Percentiles rank a stretch among this genome's conserved stretches.
Evolutionary conservation across 345 rosid species (phyloP).

Genomic region (Litchi chinensis): DNA sequence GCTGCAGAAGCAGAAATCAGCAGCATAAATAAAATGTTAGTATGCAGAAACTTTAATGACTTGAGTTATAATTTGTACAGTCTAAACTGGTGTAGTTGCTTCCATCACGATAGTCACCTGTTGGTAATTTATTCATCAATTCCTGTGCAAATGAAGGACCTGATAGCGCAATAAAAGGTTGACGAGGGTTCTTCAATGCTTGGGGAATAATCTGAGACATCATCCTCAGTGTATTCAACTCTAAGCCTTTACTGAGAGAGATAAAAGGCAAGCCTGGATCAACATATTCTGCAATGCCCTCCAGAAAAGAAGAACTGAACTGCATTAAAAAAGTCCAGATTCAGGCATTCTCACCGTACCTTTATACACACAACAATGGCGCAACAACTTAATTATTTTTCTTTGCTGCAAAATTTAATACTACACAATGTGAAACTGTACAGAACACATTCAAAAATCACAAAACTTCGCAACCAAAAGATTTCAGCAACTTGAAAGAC

Average conservation of each 20-base stretch:
- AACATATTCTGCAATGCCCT: constrained; percentile 71
- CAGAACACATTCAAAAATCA: not conserved
- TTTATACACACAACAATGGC: not conserved
- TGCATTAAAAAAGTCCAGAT: constrained; percentile 43
- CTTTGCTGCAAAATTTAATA: not conserved
- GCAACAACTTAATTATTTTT: not conserved
- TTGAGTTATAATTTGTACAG: not conserved
- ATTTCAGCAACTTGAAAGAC: constrained; percentile 31
- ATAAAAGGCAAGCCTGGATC: constrained; percentile 89
- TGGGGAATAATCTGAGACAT: constrained; percentile 93
- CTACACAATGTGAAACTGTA: not conserved
- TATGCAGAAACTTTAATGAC: constrained; percentile 1
- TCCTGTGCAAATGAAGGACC: constrained; percentile 94
- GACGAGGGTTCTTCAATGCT: constrained; percentile 72
- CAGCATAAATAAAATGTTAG: not conserved
- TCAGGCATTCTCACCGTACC: constrained; percentile 19
- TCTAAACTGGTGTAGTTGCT: not conserved
- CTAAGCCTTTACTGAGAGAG: constrained; percentile 92
- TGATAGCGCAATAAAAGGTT: constrained; percentile 84
- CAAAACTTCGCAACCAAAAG: not conserved
- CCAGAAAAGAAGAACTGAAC: constrained; percentile 84
- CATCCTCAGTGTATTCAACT: constrained; percentile 85
- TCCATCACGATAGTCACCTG: constrained; percentile 46
- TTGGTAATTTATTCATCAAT: constrained; percentile 84
- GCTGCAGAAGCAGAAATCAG: constrained; percentile 48